Evolutionary conservation across 768 basidiomycete species (phyloP).

Genomic region (Plicaturopsis crispa): DNA sequence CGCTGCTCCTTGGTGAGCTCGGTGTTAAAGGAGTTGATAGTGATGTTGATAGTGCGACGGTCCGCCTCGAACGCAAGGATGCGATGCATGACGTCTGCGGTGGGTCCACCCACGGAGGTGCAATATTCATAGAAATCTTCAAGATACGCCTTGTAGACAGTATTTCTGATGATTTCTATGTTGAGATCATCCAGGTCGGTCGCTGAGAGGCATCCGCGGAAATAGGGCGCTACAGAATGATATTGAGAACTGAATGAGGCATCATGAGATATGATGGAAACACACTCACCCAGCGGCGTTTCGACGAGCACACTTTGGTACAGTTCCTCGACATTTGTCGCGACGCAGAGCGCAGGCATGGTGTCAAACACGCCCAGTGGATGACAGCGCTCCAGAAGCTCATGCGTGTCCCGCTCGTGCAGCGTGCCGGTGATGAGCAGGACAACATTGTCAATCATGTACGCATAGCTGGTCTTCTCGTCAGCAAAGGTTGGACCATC

Average conservation of each 20-base stretch:
- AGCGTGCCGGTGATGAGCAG: conserved; percentile 95
- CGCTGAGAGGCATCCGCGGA: conserved; percentile 91
- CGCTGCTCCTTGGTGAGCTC: conserved; percentile 93
- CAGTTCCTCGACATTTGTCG: conserved; percentile 96
- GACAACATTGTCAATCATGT: conserved; percentile 99
- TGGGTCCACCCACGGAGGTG: conserved; percentile 72
- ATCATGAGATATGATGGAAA: conserved; percentile 5
- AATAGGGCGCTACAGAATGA: conserved; percentile 73
- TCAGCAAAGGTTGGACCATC: not conserved
- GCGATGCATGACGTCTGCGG: conserved; percentile 84
- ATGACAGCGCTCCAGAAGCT: conserved; percentile 93
- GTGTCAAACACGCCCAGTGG: conserved; percentile 96
- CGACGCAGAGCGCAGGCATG: conserved; percentile 98
- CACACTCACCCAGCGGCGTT: conserved; percentile 76
- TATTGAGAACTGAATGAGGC: conserved; percentile 11
- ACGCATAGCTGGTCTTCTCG: conserved; percentile 66
- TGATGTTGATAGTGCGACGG: conserved; percentile 94
- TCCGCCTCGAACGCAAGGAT: conserved; percentile 97
- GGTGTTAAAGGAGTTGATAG: conserved; percentile 97
- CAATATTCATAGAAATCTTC: conserved; percentile 93
- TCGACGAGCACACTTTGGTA: conserved; percentile 96
- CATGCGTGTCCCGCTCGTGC: conserved; percentile 95
- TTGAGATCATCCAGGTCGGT: conserved; percentile 97
- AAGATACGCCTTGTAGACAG: conserved; percentile 97
- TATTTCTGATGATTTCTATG: conserved; percentile 99